A percentile compares a stretch with the other conserved stretches of the same genome.
Evolutionary conservation across 139 green algal genomes (phyloP).

Genomic region (Chlamydomonas sphaeroides): DNA sequence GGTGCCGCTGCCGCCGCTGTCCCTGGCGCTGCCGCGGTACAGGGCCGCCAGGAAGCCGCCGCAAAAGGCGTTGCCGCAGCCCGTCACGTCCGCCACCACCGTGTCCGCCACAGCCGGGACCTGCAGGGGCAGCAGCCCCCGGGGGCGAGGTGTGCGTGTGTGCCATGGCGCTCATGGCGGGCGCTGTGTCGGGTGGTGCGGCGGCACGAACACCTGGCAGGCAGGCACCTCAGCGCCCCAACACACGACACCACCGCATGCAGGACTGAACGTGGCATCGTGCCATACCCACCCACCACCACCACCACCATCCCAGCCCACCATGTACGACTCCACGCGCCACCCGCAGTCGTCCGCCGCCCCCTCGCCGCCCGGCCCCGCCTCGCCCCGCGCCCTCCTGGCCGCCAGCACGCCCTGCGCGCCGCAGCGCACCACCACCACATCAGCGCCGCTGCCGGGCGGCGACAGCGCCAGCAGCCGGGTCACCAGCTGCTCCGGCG

Average conservation of each 20-base stretch:
- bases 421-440: constrained; percentile 60
- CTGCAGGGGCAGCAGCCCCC: constrained; percentile 8
- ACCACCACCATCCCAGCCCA: neutral
- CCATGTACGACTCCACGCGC: constrained; percentile 41
- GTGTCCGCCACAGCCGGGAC: constrained; percentile 52
- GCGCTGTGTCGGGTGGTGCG: too few species aligned
- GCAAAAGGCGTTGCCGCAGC: constrained; percentile 76
- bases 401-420: constrained; percentile 46
- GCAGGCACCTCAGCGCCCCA: too few species aligned
- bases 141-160: too few species aligned
- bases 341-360: constrained; percentile 37
- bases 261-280: too few species aligned
- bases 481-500: constrained; percentile 34
- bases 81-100: constrained; percentile 61
- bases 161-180: too few species aligned
- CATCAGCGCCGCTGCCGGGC: constrained; percentile 29
- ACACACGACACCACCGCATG: too few species aligned
- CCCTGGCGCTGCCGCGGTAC: neutral
- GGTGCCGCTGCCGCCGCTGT: neutral
- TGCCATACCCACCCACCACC: neutral
- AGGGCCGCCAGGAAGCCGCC: constrained; percentile 63
- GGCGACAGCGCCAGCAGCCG: constrained; percentile 48
- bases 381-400: constrained; percentile 5
- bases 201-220: neutral
- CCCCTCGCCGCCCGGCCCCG: neutral